Evolutionary conservation across 1,284 basidiomycete genomes (phyloP).

Genomic region (Ganoderma sinense): DNA sequence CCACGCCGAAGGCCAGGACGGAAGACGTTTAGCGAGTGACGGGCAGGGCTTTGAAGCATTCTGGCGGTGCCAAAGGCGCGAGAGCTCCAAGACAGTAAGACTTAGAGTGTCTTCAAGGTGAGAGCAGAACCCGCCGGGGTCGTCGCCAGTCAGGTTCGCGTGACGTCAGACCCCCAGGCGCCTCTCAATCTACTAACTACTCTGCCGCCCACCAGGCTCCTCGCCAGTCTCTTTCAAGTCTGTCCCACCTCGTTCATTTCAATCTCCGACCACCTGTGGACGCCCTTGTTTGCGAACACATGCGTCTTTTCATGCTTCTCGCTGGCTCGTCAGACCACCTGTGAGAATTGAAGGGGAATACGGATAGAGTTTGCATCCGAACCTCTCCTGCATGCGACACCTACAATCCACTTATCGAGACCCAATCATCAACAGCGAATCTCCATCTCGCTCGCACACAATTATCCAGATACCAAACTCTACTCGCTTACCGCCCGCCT

Average conservation of each 20-base stretch:
- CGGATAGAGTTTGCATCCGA: too few species aligned
- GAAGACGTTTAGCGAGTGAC: slow-evolving; percentile 10
- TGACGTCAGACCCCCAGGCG: too few species aligned
- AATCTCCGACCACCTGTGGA: too few species aligned
- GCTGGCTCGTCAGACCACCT: too few species aligned
- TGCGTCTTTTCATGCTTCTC: too few species aligned
- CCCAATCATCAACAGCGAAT: neutral
- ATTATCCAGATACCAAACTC: neutral
- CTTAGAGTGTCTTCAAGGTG: neutral
- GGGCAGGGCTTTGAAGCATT: slow-evolving; percentile 26
- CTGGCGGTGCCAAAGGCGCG: neutral
- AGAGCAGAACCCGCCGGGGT: neutral
- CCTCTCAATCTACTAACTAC: too few species aligned
- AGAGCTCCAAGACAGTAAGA: too few species aligned
- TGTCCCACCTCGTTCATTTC: too few species aligned
- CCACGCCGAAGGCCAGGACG: neutral
- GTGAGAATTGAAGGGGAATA: too few species aligned
- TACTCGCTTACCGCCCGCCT: neutral
- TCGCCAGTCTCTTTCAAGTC: too few species aligned
- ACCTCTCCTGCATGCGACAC: neutral
- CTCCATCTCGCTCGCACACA: neutral
- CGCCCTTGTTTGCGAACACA: too few species aligned
- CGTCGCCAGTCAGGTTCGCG: neutral
- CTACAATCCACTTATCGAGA: neutral
- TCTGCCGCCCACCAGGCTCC: too few species aligned